These are phyloP conservation scores for Mycocentrospora acerina DNA, from an alignment of 2,329 filamentous ascomycete genomes.

Conservation along the genomic window DNA sequence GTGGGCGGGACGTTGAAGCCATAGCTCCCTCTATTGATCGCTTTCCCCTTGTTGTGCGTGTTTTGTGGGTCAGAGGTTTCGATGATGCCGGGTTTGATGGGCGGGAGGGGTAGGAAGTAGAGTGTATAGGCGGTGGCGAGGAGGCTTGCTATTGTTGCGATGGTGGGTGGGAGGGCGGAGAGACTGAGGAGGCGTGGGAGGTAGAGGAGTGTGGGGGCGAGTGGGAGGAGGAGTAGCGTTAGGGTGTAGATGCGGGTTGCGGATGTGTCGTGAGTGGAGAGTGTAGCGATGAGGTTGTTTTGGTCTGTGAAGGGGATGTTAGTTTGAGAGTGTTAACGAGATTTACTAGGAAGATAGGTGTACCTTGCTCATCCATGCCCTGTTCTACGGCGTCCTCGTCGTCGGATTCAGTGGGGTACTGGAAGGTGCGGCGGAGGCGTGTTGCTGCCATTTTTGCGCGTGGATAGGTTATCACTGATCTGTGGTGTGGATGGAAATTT, in stretches of 20 bases:
- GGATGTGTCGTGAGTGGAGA: slow-evolving; percentile 41
- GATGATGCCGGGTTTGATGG: slow-evolving; percentile 44
- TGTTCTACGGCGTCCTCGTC: slow-evolving; percentile 58
- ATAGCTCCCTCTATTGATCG: slow-evolving; percentile 11
- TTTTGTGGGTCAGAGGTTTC: slow-evolving; percentile 6
- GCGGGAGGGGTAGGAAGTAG: slow-evolving; percentile 55
- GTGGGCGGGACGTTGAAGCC: slow-evolving; percentile 8
- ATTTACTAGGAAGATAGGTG: slow-evolving; percentile 2
- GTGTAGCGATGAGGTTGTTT: slow-evolving; percentile 23
- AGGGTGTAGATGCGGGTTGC: slow-evolving; percentile 52
- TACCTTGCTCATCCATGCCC: slow-evolving; percentile 76
- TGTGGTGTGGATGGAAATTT: background rate
- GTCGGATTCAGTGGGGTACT: slow-evolving; percentile 64
- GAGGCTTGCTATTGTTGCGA: slow-evolving; percentile 66
- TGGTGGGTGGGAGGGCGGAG: slow-evolving; percentile 47
- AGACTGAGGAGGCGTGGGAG: slow-evolving; percentile 49
- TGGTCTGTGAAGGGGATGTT: slow-evolving; percentile 28
- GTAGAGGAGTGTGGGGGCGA: slow-evolving; percentile 59
- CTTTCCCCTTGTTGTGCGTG: slow-evolving; percentile 6
- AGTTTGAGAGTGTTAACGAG: background rate
- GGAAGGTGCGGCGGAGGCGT: slow-evolving; percentile 74
- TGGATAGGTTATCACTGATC: background rate
- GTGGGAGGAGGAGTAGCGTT: slow-evolving; percentile 61
- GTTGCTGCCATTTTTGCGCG: slow-evolving; percentile 52
- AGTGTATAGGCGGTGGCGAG: slow-evolving; percentile 64